These are phyloP conservation scores for Cucurbita pepo DNA, from an alignment of 306 rosid species.

Conservation along the genomic window DNA sequence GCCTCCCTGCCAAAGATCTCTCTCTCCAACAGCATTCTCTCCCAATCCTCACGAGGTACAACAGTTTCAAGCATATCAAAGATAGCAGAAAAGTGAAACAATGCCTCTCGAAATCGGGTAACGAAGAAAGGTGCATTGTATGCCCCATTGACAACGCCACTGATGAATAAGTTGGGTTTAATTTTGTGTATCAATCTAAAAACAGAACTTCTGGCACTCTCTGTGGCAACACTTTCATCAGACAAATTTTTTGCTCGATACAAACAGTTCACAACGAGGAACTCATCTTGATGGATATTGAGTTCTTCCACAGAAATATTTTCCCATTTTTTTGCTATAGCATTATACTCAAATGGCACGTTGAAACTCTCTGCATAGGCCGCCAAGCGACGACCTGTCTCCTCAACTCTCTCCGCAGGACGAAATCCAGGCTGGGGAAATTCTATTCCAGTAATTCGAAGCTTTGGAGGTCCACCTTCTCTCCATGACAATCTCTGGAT, in stretches of 20 bases:
- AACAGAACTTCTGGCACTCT: conserved; percentile 51
- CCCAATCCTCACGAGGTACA: conserved; percentile 73
- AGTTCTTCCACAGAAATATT: conserved; percentile 67
- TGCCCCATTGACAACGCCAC: conserved; percentile 64
- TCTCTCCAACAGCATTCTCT: conserved; percentile 79
- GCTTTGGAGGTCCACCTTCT: conserved; percentile 60
- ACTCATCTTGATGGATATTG: conserved; percentile 57
- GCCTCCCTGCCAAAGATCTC: conserved; percentile 86
- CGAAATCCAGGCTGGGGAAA: conserved; percentile 93
- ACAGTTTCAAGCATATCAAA: conserved; percentile 90
- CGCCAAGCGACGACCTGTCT: conserved; percentile 75
- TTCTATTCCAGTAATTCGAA: conserved; percentile 87
- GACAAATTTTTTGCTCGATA: conserved; percentile 64
- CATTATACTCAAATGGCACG: conserved; percentile 67
- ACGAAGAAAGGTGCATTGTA: conserved; percentile 90
- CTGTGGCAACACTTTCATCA: conserved; percentile 69
- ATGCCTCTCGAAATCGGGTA: conserved; percentile 78
- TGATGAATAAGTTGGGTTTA: conserved; percentile 62
- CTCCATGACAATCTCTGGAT: conserved; percentile 45
- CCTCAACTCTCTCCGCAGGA: conserved; percentile 82
- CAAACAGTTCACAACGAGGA: conserved; percentile 56
- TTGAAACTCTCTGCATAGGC: conserved; percentile 60
- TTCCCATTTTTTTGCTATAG: conserved; percentile 86
- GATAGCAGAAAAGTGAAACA: conserved; percentile 79
- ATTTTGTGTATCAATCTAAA: conserved; percentile 58